Conservation (phyloP, 768 basidiomycete genomes). For the Ramaria sp. region DNA sequence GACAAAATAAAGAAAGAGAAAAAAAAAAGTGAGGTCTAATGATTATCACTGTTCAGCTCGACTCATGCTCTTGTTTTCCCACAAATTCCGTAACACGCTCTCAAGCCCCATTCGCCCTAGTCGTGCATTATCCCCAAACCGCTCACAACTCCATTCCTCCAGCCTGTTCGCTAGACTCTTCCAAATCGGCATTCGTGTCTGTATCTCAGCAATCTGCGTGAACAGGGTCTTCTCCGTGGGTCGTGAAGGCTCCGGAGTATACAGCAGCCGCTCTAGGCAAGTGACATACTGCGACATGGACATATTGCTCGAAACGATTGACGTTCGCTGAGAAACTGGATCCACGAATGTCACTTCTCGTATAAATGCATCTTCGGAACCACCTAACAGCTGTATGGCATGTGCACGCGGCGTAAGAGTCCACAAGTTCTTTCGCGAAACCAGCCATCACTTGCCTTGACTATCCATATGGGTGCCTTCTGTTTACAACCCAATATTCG, state of each 20-base stretch:
- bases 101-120: conserved; percentile 84
- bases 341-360: conserved; percentile 92
- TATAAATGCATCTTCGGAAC: conserved; percentile 89
- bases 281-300: conserved; percentile 91
- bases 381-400: conserved; percentile 63
- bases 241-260: conserved; percentile 49
- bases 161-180: conserved; percentile 70
- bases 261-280: conserved; percentile 84
- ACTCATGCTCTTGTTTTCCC: conserved; percentile 44
- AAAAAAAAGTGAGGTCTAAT: background rate
- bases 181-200: conserved; percentile 74
- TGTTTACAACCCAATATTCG: conserved; percentile 86
- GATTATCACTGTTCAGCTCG: conserved; percentile 4
- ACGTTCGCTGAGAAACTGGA: conserved; percentile 67
- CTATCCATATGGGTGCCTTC: conserved; percentile 84
- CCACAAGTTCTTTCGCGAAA: background rate
- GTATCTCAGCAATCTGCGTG: conserved; percentile 84
- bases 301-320: conserved; percentile 87
- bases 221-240: conserved; percentile 51
- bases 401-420: background rate
- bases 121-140: conserved; percentile 89
- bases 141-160: conserved; percentile 76
- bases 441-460: conserved; percentile 51
- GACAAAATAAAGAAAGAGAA: background rate
- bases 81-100: conserved; percentile 70